Conservation (phyloP, 2,329 filamentous ascomycete genomes). For the Aureobasidium sp. region DNA sequence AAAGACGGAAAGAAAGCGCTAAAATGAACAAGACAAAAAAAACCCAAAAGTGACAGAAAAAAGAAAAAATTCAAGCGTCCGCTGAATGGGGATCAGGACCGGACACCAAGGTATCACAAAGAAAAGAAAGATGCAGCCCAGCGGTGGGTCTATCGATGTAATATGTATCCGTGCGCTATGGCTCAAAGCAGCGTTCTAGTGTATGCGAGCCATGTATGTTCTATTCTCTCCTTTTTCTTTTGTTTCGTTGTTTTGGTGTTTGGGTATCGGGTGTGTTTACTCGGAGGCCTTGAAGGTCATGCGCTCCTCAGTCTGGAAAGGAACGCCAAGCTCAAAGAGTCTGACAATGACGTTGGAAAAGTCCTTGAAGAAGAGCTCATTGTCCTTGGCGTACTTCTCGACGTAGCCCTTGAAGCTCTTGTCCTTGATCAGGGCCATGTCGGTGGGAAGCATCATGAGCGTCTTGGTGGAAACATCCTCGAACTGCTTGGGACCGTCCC, state of each 20-base stretch:
- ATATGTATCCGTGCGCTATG: too few species aligned
- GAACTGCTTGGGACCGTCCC: slow-evolving; percentile 83
- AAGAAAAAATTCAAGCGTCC: too few species aligned
- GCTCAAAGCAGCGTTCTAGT: neutral
- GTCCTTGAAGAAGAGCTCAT: slow-evolving; percentile 87
- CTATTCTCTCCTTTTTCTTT: slow-evolving; percentile 1
- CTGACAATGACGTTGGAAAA: slow-evolving; percentile 72
- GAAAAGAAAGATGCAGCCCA: too few species aligned
- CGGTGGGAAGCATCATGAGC: slow-evolving; percentile 96
- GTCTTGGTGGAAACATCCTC: slow-evolving; percentile 81
- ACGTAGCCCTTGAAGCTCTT: slow-evolving; percentile 75
- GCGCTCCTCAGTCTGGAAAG: slow-evolving; percentile 56
- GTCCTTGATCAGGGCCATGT: slow-evolving; percentile 81
- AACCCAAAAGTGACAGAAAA: too few species aligned
- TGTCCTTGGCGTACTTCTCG: slow-evolving; percentile 85
- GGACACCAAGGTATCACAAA: too few species aligned
- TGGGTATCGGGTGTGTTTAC: slow-evolving; percentile 18
- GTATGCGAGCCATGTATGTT: slow-evolving; percentile 1
- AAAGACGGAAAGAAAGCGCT: too few species aligned
- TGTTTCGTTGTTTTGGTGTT: neutral
- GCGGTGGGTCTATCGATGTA: too few species aligned
- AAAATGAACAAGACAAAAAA: too few species aligned
- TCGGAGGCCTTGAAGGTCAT: slow-evolving; percentile 41
- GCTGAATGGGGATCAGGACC: too few species aligned
- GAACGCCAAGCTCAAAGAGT: slow-evolving; percentile 91